phyloP scores from a whole-genome alignment of 2,329 filamentous ascomycete species.

The Dryadomyces quercivorus region DNA sequence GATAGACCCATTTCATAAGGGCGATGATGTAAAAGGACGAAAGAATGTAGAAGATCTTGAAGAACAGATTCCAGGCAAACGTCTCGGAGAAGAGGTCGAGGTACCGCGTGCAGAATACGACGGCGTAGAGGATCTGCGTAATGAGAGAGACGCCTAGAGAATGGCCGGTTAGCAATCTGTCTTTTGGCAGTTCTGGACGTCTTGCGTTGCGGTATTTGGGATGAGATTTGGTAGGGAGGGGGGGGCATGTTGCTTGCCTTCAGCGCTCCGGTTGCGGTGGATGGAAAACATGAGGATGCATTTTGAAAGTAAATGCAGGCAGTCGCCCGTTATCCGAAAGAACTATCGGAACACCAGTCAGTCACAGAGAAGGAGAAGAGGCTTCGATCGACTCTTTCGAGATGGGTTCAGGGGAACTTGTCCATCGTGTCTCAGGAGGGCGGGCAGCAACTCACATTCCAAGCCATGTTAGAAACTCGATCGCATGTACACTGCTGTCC shows the following conservation, averaged over 20 bases:
- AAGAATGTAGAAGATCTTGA: conserved; percentile 82
- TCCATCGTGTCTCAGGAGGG: background rate
- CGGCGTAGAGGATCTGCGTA: conserved; percentile 75
- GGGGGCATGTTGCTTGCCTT: conserved; percentile 38
- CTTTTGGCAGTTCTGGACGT: background rate
- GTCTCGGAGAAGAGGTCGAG: conserved; percentile 60
- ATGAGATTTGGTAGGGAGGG: no score
- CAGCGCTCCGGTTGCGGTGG: conserved; percentile 74
- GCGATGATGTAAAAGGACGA: conserved; percentile 78
- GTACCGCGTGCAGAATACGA: conserved; percentile 80
- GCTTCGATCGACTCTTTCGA: no score
- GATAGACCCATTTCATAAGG: conserved; percentile 76
- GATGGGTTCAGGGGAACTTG: background rate
- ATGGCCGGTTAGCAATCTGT: background rate
- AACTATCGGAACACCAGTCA: conserved; percentile 24
- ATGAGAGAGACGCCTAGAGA: conserved; percentile 71
- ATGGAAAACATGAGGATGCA: conserved; percentile 84
- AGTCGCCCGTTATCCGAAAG: conserved; percentile 70
- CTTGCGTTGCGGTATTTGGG: no score
- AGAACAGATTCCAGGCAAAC: conserved; percentile 57
- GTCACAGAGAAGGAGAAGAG: no score
- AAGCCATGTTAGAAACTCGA: background rate
- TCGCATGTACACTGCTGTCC: background rate
- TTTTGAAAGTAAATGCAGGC: conserved; percentile 78
- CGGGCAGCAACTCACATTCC: conserved; percentile 1